Conservation (phyloP, 768 basidiomycete genomes). For the Hypholoma sublateritium region DNA sequence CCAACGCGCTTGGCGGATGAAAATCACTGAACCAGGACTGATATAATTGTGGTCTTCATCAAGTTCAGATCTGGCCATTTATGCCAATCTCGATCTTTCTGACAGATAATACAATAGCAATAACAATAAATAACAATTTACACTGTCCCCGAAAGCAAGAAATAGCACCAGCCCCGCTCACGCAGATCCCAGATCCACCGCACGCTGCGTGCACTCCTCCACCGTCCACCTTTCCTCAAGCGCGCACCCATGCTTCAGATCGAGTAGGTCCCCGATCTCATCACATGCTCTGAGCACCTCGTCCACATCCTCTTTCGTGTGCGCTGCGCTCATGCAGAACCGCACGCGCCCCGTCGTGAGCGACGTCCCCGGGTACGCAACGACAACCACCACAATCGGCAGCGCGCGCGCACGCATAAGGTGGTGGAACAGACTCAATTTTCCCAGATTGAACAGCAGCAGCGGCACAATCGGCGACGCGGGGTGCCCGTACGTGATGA, state of each 20-base stretch:
- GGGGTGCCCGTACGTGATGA: constrained; percentile 92
- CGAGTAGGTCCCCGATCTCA: constrained; percentile 87
- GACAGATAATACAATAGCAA: no score
- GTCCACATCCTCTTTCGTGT: constrained; percentile 98
- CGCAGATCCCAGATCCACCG: constrained; percentile 62
- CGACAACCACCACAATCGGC: constrained; percentile 87
- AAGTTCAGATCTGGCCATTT: no score
- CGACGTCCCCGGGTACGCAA: constrained; percentile 88
- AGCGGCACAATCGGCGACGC: constrained; percentile 93
- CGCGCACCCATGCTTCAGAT: constrained; percentile 76
- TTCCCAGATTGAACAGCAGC: constrained; percentile 89
- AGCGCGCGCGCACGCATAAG: constrained; percentile 82
- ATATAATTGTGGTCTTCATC: no score
- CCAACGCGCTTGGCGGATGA: no score
- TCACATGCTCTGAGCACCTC: constrained; percentile 81
- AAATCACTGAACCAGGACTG: no score
- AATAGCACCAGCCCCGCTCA: neutral
- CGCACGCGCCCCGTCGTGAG: constrained; percentile 85
- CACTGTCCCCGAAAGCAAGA: no score
- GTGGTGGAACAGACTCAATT: constrained; percentile 89
- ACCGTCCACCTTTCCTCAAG: constrained; percentile 70
- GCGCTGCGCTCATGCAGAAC: constrained; percentile 92
- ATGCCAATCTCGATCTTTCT: no score
- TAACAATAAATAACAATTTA: no score
- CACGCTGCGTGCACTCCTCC: constrained; percentile 68